Conservation (phyloP, 306 rosid genomes). For the Sindora glabra region DNA sequence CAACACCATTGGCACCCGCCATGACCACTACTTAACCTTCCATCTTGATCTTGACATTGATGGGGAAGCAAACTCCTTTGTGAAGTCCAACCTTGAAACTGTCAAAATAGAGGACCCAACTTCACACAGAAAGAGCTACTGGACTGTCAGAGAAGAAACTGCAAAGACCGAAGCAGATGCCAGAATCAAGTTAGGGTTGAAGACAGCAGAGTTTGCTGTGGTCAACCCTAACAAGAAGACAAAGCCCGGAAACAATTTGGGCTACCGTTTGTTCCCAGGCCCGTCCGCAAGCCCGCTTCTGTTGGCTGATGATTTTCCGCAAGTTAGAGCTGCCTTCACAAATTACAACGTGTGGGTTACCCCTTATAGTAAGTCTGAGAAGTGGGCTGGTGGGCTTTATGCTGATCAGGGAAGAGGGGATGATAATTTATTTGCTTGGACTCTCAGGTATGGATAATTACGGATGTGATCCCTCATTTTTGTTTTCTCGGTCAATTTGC, state of each 20-base stretch:
- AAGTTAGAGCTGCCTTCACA: conserved; percentile 45
- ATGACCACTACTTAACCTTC: conserved; percentile 47
- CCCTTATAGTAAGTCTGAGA: conserved; percentile 48
- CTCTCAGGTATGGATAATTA: conserved; percentile 27
- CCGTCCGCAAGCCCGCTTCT: conserved; percentile 25
- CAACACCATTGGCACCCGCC: conserved; percentile 37
- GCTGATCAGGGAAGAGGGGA: conserved; percentile 45
- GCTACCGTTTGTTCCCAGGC: conserved; percentile 35
- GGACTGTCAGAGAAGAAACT: conserved; percentile 22
- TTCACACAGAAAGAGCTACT: conserved; percentile 34
- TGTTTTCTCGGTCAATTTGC: too few species aligned
- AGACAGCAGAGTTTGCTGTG: conserved; percentile 26
- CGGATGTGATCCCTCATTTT: too few species aligned
- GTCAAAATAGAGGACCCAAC: conserved; percentile 1
- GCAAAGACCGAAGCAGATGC: conserved; percentile 41
- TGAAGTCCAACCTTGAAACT: conserved; percentile 31
- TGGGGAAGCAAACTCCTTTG: conserved; percentile 44
- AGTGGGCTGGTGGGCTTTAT: conserved; percentile 39
- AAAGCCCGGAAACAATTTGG: conserved; percentile 31
- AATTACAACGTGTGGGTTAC: conserved; percentile 44
- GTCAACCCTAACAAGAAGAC: conserved; percentile 40
- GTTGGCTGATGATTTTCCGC: conserved; percentile 42
- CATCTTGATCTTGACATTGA: conserved; percentile 58
- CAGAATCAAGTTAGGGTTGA: conserved; percentile 23
- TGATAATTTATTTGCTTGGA: conserved; percentile 42